Conservation (phyloP, 1,284 basidiomycete genomes). For the Microbotryum scabiosae region DNA sequence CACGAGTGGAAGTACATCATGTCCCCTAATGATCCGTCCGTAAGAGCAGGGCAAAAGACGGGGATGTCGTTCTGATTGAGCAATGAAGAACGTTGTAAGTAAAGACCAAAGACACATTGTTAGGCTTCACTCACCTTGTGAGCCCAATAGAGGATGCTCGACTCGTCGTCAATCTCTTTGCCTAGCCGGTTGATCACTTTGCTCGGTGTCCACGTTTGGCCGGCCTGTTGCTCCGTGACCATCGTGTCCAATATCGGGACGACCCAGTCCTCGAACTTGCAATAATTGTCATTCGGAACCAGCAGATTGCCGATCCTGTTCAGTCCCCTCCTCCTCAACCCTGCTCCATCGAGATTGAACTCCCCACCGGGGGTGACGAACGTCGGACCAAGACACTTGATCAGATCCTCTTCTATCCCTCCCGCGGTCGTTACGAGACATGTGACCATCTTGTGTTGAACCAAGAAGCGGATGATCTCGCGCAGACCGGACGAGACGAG, state of each 20-base stretch:
- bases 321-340: conserved; percentile 76
- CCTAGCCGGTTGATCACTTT: conserved; percentile 83
- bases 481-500: conserved; percentile 94
- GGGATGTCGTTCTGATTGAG: conserved; percentile 80
- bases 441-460: conserved; percentile 83
- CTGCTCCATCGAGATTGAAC: conserved; percentile 84
- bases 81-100: background rate
- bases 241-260: conserved; percentile 86
- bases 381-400: conserved; percentile 94
- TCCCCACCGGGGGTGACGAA: conserved; percentile 61
- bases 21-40: conserved; percentile 94
- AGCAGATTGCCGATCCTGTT: conserved; percentile 98
- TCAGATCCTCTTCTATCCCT: conserved; percentile 97
- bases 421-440: conserved; percentile 95
- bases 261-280: conserved; percentile 99
- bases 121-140: conserved; percentile 64
- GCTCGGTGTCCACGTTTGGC: conserved; percentile 74
- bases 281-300: conserved; percentile 98
- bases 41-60: conserved; percentile 96
- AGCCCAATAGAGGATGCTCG: conserved; percentile 91
- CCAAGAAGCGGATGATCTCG: conserved; percentile 86
- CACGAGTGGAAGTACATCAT: conserved; percentile 99
- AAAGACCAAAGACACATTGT: conserved; percentile 19
- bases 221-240: conserved; percentile 69
- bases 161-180: conserved; percentile 92